A percentile compares a stretch with the other conserved stretches of the same genome.
Conservation (phyloP, 1,139 yeast species). For the Hyphopichia burtonii region DNA sequence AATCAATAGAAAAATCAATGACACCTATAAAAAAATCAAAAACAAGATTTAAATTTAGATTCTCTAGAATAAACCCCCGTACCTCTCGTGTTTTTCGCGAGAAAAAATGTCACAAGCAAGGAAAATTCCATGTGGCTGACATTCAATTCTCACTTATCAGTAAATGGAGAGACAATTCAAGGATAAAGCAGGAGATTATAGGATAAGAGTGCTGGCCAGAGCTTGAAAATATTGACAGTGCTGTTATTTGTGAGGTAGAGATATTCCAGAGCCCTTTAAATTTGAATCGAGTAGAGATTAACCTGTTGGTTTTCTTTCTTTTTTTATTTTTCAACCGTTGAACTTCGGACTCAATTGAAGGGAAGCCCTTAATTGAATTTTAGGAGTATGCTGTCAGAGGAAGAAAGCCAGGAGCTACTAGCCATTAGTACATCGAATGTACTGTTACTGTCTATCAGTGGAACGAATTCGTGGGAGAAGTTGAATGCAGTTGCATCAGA, state of each 20-base stretch:
- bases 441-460: conserved; percentile 4
- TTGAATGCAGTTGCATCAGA: neutral
- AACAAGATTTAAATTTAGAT: neutral
- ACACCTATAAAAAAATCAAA: neutral
- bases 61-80: neutral
- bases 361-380: neutral
- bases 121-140: conserved; percentile 2
- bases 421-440: conserved; percentile 9
- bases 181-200: no score
- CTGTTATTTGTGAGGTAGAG: no score
- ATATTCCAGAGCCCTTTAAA: no score
- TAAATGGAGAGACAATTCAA: neutral
- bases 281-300: no score
- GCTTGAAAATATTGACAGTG: no score
- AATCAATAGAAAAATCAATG: neutral
- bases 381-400: conserved; percentile 6
- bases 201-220: no score
- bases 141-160: neutral
- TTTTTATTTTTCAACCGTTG: neutral
- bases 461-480: neutral
- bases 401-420: conserved; percentile 13
- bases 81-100: neutral
- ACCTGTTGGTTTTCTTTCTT: no score
- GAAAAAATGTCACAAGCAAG: neutral
- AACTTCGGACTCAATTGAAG: neutral